These are phyloP conservation scores for Hyphopichia burtonii DNA, from an alignment of 1,139 yeast genomes.

Conservation along the genomic window DNA sequence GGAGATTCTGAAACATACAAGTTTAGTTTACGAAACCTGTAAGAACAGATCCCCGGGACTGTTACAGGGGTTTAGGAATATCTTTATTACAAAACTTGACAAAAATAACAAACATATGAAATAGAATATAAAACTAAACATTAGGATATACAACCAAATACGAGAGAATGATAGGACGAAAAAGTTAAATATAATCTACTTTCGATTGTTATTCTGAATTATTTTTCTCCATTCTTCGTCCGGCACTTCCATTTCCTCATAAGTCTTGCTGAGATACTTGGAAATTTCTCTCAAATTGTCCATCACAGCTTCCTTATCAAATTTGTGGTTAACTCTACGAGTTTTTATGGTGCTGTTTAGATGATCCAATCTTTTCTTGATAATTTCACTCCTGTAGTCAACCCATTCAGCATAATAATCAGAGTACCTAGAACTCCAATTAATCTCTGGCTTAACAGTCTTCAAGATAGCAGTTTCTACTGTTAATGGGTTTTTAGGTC, in stretches of 20 bases:
- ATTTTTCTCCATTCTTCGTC: constrained; percentile 20
- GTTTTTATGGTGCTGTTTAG: constrained; percentile 22
- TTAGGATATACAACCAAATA: no score
- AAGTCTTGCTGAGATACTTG: constrained; percentile 37
- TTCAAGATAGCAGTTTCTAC: constrained; percentile 29
- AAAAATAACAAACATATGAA: no score
- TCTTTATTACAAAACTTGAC: no score
- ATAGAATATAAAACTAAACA: no score
- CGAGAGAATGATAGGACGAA: no score
- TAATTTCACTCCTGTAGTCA: constrained; percentile 39
- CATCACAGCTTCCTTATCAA: constrained; percentile 40
- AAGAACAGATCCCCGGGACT: no score
- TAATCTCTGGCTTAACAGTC: constrained; percentile 41
- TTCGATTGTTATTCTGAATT: no score
- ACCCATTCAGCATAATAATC: constrained; percentile 40
- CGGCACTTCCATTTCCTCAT: constrained; percentile 47
- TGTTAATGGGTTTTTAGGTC: constrained; percentile 27
- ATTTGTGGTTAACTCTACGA: constrained; percentile 18
- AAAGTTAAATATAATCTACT: no score
- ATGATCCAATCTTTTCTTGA: constrained; percentile 32
- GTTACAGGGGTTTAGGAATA: no score
- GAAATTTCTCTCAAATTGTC: constrained; percentile 37
- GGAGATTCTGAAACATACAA: no score
- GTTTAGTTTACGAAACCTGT: no score
- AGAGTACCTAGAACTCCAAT: constrained; percentile 31